Percentiles rank a stretch among this genome's conserved stretches.
Evolutionary conservation across 805 yeast genomes (phyloP).

Genomic region (Candida caryicola): DNA sequence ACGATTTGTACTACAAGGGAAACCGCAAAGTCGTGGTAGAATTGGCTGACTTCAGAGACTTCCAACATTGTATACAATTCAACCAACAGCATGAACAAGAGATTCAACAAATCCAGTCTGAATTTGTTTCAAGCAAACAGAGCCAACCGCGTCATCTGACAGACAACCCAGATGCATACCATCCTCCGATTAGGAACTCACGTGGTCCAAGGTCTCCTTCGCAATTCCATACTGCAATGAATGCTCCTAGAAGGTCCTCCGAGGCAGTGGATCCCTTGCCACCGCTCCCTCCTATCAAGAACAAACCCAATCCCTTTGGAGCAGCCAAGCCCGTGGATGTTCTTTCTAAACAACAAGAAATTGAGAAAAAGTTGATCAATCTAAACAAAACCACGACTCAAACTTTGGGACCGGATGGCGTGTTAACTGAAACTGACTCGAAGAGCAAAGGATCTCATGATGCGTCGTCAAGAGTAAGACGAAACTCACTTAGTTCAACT

Average conservation of each 20-base stretch:
- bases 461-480: constrained; percentile 7
- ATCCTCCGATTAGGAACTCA: not conserved
- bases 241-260: not conserved
- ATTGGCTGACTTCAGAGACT: constrained; percentile 39
- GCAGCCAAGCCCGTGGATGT: constrained; percentile 84
- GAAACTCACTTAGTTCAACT: constrained; percentile 6
- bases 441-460: constrained; percentile 7
- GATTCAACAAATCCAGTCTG: constrained; percentile 30
- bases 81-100: constrained; percentile 34
- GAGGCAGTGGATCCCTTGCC: constrained; percentile 5
- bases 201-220: not conserved
- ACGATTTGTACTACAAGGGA: constrained; percentile 51
- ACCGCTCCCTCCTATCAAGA: constrained; percentile 20
- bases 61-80: constrained; percentile 38
- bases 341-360: constrained; percentile 51
- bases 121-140: constrained; percentile 21
- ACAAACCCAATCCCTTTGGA: constrained; percentile 73
- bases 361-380: constrained; percentile 81
- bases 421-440: constrained; percentile 43
- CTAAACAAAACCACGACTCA: constrained; percentile 88
- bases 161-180: not conserved
- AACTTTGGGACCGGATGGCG: constrained; percentile 75
- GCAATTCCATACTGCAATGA: constrained; percentile 9
- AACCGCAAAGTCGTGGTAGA: constrained; percentile 38
- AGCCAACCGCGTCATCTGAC: constrained; percentile 4